Base-by-base conservation (phyloP, 768 basidiomycete genomes). In the Suillus subaureus region DNA sequence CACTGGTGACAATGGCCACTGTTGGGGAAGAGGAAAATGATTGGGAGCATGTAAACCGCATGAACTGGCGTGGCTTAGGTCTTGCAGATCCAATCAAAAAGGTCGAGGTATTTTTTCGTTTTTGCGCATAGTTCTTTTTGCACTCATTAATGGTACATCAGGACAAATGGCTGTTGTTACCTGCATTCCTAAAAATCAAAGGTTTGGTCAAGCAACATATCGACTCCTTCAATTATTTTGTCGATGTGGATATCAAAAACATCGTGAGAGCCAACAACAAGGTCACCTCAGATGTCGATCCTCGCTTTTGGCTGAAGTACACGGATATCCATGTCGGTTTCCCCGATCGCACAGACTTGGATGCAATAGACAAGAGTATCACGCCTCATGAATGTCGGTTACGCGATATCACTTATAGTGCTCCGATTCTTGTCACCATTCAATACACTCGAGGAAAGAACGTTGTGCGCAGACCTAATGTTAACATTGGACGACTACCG, bases 161-260 rank as follows among this genome's bases (percentile, higher is more conserved):
- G 96, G 97, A 99, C 76, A 99, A 99, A 89, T 99, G 97, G 97
- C 87, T 97, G 23, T 81, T 99, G 12, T 82, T 99, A 3, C 97
- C 97, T 2, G 97, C 96, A 12, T 99, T 99, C 73, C 83, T 99
- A 61, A 92, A 96, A 79, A 94, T 97, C 67, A 99, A 99, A 73
- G 97, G 97, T 66, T 89, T 99, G 16, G 97, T 99, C 67, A 99
- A 99, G 81, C 97, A 99, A 75, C 97, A 99, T 75, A 93, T 98
- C 70, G 97, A 98, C 77, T 97, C 95, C 9, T 99, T 95, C 88
- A 98, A 98, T 81, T 96, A 97, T 78, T 99, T 99, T 74, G 95
- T 98, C 74, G 93, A 98, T 71, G 90, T 92, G 51, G 97, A 99
- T 74, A 92, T 99, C 75, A 96, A 96, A 77, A 97, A 96, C 71